Conservation (phyloP, 164 flowering plant genomes). For the Paratinospora sagittata region DNA sequence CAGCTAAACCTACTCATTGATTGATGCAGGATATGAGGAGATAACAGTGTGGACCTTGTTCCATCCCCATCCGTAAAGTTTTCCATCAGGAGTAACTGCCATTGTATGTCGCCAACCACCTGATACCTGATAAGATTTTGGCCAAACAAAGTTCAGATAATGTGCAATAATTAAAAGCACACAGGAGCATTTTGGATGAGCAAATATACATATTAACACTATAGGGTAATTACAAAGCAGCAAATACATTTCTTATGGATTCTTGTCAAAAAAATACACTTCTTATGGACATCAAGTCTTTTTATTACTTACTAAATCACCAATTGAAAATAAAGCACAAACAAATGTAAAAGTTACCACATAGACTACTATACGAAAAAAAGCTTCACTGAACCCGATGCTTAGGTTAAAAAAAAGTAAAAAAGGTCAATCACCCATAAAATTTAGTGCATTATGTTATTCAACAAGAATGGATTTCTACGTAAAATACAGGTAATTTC, state of each 20-base stretch:
- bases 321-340: not conserved
- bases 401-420: not conserved
- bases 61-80: conserved; percentile 99
- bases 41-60: conserved; percentile 55
- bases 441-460: too few relatives aligned
- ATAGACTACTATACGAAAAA: not conserved
- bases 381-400: not conserved
- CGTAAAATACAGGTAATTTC: too few relatives aligned
- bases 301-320: too few relatives aligned
- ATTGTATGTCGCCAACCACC: conserved; percentile 99
- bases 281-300: not conserved
- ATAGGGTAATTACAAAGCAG: not conserved
- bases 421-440: not conserved
- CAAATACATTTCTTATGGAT: too few relatives aligned
- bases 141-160: not conserved
- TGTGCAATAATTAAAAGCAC: not conserved
- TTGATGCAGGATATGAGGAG: not conserved
- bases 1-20: not conserved
- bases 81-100: conserved; percentile 89
- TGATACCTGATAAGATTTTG: conserved; percentile 54
- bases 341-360: too few relatives aligned
- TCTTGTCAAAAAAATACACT: not conserved
- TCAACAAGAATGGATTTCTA: not conserved
- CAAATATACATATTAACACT: not conserved
- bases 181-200: not conserved